phyloP scores from a whole-genome alignment of 306 rosid genomes.

The Styphnolobium japonicum region DNA sequence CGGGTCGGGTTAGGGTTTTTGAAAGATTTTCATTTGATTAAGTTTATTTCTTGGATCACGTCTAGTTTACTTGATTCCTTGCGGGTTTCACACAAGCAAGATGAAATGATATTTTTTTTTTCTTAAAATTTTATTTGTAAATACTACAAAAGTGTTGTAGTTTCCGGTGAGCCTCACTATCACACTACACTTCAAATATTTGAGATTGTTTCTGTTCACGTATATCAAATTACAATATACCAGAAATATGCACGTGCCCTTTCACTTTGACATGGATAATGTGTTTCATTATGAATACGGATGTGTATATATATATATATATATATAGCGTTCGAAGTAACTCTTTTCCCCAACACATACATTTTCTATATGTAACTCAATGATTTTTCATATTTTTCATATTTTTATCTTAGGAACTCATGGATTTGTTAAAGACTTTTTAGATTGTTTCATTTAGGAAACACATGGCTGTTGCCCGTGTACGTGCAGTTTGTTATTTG shows the following conservation, averaged over 20 bases:
- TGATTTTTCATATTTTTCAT: too few relatives aligned
- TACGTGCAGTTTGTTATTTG: too few relatives aligned
- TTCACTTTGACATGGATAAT: not conserved
- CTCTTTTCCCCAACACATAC: too few relatives aligned
- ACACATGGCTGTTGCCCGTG: too few relatives aligned
- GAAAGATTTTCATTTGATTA: not conserved
- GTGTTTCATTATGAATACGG: not conserved
- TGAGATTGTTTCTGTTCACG: not conserved
- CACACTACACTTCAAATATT: not conserved
- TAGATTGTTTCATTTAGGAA: too few relatives aligned
- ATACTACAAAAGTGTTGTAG: not conserved
- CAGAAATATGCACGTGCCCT: not conserved
- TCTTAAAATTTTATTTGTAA: not conserved
- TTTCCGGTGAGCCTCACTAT: not conserved
- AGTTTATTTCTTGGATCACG: slow-evolving; percentile 1
- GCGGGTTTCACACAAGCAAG: slow-evolving; percentile 20
- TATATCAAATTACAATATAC: not conserved
- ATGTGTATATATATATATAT: not conserved
- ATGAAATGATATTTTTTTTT: not conserved
- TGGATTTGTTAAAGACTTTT: too few relatives aligned
- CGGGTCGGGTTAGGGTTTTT: slow-evolving; percentile 20
- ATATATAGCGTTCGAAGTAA: not conserved
- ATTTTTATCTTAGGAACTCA: too few relatives aligned
- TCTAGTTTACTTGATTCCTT: slow-evolving; percentile 18
- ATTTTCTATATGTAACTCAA: too few relatives aligned